Conservation (phyloP, 2,329 filamentous ascomycete species). For the Ophiostoma sp. region DNA sequence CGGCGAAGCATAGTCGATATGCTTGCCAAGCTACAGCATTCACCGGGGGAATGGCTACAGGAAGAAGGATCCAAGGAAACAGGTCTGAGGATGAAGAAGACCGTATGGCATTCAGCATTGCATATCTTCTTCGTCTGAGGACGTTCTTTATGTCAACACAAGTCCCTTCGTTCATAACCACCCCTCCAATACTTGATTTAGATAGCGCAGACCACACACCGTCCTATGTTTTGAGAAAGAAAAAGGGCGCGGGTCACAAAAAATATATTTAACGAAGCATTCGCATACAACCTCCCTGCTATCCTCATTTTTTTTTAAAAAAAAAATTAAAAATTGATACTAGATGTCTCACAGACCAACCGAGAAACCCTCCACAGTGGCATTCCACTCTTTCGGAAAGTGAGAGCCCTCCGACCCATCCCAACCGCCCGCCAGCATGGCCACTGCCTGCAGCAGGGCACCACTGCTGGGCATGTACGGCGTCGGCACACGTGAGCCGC, state of each 20-base stretch:
- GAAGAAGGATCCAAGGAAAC: background rate
- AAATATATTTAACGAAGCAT: background rate
- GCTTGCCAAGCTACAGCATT: background rate
- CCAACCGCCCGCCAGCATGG: conserved; percentile 60
- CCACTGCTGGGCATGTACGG: conserved; percentile 58
- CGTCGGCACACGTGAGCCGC: conserved; percentile 54
- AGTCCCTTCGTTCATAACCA: too few species aligned
- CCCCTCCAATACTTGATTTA: conserved; percentile 2
- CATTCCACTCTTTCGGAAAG: conserved; percentile 51
- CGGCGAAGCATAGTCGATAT: background rate
- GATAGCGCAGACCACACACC: conserved; percentile 19
- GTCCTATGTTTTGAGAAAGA: conserved; percentile 15
- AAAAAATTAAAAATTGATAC: too few species aligned
- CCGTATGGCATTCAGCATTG: background rate
- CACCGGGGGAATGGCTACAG: background rate
- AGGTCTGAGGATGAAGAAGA: too few species aligned
- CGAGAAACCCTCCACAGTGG: conserved; percentile 50
- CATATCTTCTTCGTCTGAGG: background rate
- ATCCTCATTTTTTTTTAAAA: background rate
- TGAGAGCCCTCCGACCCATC: conserved; percentile 48
- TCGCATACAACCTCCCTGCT: background rate
- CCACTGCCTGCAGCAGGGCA: conserved; percentile 52
- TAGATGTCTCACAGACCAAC: conserved; percentile 36
- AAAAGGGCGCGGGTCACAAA: conserved; percentile 16
- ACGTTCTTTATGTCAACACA: background rate